Evolutionary conservation across 352 stramenopile species (phyloP), one percentile per base, ranked within the genome.

Genomic region (Pythium aristosporum): DNA sequence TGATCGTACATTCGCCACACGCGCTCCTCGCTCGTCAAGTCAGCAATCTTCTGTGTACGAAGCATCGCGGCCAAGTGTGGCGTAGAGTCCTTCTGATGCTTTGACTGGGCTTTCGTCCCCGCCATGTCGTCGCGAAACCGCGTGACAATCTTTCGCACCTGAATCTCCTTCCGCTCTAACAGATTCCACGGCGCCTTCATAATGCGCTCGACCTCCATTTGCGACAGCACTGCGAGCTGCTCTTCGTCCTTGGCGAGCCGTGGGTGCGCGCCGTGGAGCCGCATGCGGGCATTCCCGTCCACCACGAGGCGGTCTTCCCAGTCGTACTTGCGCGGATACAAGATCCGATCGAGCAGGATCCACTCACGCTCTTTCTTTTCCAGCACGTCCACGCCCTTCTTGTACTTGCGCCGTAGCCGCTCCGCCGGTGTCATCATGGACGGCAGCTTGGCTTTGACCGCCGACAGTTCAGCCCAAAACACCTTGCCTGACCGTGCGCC

Each of bases 371-470:
- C 85, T 44, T 81, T 87, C 60, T 90, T 88, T 30, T 89, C 74
- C 3, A 94, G 60, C 21, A 69, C 58, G 5, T 88, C 77, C 12
- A 61, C 58, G 3, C 73, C 78, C 59, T 87, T 91, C 56, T 90
- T 94, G 79, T 94, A 94, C 48, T 94, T 94, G 10, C 85, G 79
- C 4, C 85, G 72, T 21, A 94, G 61, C 15, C 81, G 69, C 59
- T 94, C 80, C 0, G 82, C 80, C 0, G 82, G 77, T 11, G 82
- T 90, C 73, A 94, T 88, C 76, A 91, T 88, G 4, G 81, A 92
- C 5, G 82, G 82, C 10, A 94, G 55, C 55, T 85, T 88, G 12
- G 81, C 73, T 55, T 89, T 89, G 69, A 92, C 82, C 5, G 82
- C 85, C 4, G 82, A 85, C 8, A 94, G 39, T 41, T 92, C 85